Evolutionary conservation across 2,329 filamentous ascomycete species (phyloP).

Genomic region (Colletotrichum sp.): DNA sequence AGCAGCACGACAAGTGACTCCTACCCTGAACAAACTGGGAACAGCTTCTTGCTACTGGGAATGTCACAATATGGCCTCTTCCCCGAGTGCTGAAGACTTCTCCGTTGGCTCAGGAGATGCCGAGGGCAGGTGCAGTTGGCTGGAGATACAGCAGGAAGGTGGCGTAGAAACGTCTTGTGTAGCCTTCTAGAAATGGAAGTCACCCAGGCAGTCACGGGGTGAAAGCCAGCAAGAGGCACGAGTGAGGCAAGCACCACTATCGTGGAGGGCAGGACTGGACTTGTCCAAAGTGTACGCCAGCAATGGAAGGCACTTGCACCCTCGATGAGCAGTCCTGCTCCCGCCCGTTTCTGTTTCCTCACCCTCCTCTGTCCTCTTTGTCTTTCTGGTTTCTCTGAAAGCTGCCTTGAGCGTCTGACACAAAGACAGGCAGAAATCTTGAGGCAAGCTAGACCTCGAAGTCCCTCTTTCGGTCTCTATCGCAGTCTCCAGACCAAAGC

Average conservation of each 20-base stretch:
- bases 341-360: not conserved
- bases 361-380: not conserved
- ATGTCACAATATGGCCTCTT: not conserved
- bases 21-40: not conserved
- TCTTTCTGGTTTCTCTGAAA: not conserved
- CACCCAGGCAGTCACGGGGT: not conserved
- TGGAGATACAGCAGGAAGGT: not conserved
- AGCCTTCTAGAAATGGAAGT: not conserved
- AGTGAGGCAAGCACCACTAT: not conserved
- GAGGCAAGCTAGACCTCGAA: not conserved
- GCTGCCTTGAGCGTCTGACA: not conserved
- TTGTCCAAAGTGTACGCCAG: not conserved
- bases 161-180: not conserved
- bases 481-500: not conserved
- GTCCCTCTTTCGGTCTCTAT: not conserved
- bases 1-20: not conserved
- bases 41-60: not conserved
- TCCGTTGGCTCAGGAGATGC: not conserved
- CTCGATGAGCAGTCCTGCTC: not conserved
- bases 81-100: not conserved
- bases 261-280: not conserved
- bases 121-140: not conserved
- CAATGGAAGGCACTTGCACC: conserved; percentile 3
- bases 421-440: not conserved
- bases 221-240: not conserved